Evolutionary conservation across 1,284 basidiomycete species (phyloP).

Genomic region (Marasmius oreades): DNA sequence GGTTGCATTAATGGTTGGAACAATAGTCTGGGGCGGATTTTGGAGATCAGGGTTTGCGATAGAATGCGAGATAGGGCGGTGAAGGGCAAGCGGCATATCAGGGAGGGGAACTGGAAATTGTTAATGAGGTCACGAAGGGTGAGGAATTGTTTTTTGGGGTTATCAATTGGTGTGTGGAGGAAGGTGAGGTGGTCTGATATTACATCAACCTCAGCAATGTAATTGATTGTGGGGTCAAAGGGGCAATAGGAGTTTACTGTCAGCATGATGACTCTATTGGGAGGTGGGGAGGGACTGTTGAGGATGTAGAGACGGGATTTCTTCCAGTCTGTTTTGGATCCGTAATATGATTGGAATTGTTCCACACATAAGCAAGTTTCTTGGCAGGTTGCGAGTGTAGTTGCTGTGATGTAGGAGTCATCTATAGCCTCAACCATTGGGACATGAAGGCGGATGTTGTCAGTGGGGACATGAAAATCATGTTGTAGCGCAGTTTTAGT

Average conservation of each 20-base stretch:
- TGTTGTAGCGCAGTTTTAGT: not conserved
- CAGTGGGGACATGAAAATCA: conserved; percentile 17
- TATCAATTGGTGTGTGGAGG: conserved; percentile 12
- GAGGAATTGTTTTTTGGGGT: too few species aligned
- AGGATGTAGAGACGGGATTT: conserved; percentile 18
- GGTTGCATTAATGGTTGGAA: conserved; percentile 23
- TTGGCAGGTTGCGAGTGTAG: conserved; percentile 5
- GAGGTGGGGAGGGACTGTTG: not conserved
- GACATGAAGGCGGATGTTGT: conserved; percentile 9
- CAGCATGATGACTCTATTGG: not conserved
- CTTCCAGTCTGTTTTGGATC: conserved; percentile 23
- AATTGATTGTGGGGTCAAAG: too few species aligned
- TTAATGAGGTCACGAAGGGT: too few species aligned
- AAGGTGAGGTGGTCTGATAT: conserved; percentile 14
- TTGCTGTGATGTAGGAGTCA: conserved; percentile 20
- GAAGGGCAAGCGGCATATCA: conserved; percentile 18
- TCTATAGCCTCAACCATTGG: conserved; percentile 26
- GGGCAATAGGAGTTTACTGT: too few species aligned
- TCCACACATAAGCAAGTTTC: conserved; percentile 17
- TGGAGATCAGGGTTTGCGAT: conserved; percentile 23
- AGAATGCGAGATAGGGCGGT: conserved; percentile 25
- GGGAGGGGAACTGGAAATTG: conserved; percentile 23
- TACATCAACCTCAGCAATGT: too few species aligned
- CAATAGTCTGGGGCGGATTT: conserved; percentile 20
- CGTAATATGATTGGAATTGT: conserved; percentile 23